A percentile compares a stretch with the other conserved stretches of the same genome.
phyloP scores from a whole-genome alignment of 2,329 filamentous ascomycete genomes.

The Colletotrichum sp. region DNA sequence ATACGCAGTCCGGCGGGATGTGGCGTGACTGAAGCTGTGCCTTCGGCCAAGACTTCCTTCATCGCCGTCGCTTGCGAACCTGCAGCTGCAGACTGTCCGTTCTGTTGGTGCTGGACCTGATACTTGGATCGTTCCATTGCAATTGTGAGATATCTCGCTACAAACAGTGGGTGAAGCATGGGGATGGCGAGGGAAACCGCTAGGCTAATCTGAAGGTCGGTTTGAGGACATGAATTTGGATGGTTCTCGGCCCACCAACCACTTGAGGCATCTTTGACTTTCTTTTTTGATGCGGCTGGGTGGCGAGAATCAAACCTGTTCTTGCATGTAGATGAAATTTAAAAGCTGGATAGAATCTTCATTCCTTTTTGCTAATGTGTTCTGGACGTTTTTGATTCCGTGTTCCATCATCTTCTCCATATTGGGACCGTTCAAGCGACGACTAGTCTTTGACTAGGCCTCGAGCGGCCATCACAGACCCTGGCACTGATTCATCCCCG shows the following conservation, averaged over 20 bases:
- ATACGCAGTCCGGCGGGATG: not conserved
- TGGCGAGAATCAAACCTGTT: not conserved
- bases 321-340: not conserved
- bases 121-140: not conserved
- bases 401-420: not conserved
- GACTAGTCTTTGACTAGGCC: not conserved
- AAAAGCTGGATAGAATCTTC: not conserved
- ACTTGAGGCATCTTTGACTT: not conserved
- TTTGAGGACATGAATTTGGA: not conserved
- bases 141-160: not conserved
- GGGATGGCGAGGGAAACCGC: not conserved
- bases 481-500: not conserved
- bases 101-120: not conserved
- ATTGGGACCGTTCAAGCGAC: not conserved
- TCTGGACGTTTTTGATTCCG: not conserved
- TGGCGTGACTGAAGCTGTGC: not conserved
- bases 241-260: not conserved
- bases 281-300: not conserved
- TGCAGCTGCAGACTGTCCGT: not conserved
- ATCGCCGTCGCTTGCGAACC: not conserved
- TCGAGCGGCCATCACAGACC: not conserved
- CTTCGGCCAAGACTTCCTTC: not conserved
- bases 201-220: not conserved
- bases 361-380: not conserved
- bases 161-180: not conserved